Percentiles rank a stretch among this genome's conserved stretches.
Conservation (phyloP, 179 eudicot species). For the Silene coronaria region DNA sequence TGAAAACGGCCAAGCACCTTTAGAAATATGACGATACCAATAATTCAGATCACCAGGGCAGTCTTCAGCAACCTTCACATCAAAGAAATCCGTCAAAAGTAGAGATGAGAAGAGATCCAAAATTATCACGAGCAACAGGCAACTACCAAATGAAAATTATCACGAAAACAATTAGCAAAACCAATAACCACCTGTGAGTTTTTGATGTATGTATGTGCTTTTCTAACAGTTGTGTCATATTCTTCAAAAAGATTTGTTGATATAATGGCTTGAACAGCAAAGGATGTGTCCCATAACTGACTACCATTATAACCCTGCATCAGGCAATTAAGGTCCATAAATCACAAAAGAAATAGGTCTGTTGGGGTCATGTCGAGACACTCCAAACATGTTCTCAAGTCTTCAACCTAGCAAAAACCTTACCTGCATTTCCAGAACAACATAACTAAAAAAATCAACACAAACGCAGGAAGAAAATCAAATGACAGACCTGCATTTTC, state of each 20-base stretch:
- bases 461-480: not conserved
- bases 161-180: not conserved
- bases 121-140: not conserved
- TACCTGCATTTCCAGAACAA: not conserved
- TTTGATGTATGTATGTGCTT: constrained; percentile 59
- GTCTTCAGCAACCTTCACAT: constrained; percentile 34
- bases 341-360: constrained; percentile 3
- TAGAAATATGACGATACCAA: constrained; percentile 52
- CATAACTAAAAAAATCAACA: not conserved
- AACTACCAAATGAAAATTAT: constrained; percentile 4
- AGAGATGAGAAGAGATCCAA: not conserved
- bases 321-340: constrained; percentile 12
- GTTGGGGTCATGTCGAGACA: not conserved
- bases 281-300: constrained; percentile 67
- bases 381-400: not conserved
- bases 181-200: constrained; percentile 30
- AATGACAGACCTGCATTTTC: constrained; percentile 34
- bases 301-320: constrained; percentile 48
- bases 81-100: constrained; percentile 14
- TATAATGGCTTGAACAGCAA: constrained; percentile 73
- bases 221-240: constrained; percentile 49
- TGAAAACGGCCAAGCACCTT: constrained; percentile 57
- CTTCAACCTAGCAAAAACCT: not conserved
- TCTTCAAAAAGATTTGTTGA: constrained; percentile 57
- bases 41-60: constrained; percentile 44